Evolutionary conservation across 805 yeast species (phyloP), one percentile per base, ranked within the genome.

Genomic region (Hanseniaspora clermontiae): DNA sequence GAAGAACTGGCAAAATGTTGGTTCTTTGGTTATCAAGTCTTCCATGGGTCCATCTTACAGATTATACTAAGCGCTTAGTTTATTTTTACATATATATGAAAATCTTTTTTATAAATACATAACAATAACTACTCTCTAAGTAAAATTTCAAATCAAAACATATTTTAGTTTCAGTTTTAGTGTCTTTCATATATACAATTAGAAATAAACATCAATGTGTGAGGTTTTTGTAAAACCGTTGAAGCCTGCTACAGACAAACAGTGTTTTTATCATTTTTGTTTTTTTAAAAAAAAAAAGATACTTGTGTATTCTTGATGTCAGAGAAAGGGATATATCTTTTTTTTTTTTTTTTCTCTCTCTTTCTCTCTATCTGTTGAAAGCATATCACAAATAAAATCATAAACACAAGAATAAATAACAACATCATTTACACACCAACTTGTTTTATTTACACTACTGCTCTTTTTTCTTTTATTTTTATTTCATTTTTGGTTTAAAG

Each of bases 1-100:
- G 96, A 93, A 93, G 91, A 88, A 93, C 96, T 93, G 99, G 99
- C 99, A 93, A 84, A 93, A 93, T 80, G 97, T 93, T 74, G 98
- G 98, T 72, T 93, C 98, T 73, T 81, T 93, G 77, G 97, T 90
- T 74, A 84, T 93, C 82, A 93, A 93, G 83, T 88, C 96, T 63
- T 82, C 97, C 77, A 93, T 93, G 99, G 98, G 99, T 80, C 98
- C 97, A 76, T 86, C 97, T 74, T 88, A 83, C 95, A 90, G 97
- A 86, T 84, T 93, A 76, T 93, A 93, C 93, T 93, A 90, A 79
- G 72, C 68, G 52, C 19, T 24, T 39, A 20, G 42, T 40, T 42
- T 19, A 24, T 42, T 42, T 24, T 20, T 17, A 24, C 15, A 19
- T 32, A 43, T 39, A 51, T 43, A 29, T 27, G 3, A 34, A 20